phyloP scores from a whole-genome alignment of 1,139 yeast genomes.

The Saccharomyces pastorianus region DNA sequence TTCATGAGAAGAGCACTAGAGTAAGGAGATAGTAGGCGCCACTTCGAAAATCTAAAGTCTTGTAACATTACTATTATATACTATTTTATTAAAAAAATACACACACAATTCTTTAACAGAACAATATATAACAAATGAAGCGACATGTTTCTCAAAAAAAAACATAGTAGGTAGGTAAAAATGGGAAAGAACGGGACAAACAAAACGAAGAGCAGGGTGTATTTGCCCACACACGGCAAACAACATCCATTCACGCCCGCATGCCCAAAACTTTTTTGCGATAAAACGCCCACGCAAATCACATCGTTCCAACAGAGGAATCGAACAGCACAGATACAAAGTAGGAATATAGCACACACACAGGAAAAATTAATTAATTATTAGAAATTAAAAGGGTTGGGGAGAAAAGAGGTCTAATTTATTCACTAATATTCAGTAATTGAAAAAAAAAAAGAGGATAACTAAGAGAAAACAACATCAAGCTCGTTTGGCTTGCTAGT shows the following conservation, averaged over 20 bases:
- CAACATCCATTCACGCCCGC: background rate
- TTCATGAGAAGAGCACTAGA: slow-evolving; percentile 31
- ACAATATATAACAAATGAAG: background rate
- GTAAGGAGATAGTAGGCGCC: slow-evolving; percentile 3
- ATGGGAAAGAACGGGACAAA: background rate
- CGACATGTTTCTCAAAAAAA: background rate
- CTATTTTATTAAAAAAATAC: background rate
- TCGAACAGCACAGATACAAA: background rate
- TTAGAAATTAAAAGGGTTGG: background rate
- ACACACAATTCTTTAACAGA: slow-evolving; percentile 1
- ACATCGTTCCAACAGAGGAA: background rate
- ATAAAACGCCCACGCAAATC: background rate
- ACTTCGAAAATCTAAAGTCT: background rate
- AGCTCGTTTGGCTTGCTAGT: background rate
- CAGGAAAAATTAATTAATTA: background rate
- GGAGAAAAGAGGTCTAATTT: background rate
- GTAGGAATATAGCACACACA: background rate
- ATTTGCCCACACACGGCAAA: background rate
- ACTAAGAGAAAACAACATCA: background rate
- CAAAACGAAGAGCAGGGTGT: background rate
- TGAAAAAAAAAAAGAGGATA: background rate
- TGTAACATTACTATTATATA: background rate
- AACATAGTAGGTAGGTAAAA: background rate
- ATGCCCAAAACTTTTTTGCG: background rate
- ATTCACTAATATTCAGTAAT: background rate